Percentiles rank a stretch among this genome's conserved stretches.
Conservation (phyloP, 2,329 filamentous ascomycete genomes). For the Stemphylium beticola region DNA sequence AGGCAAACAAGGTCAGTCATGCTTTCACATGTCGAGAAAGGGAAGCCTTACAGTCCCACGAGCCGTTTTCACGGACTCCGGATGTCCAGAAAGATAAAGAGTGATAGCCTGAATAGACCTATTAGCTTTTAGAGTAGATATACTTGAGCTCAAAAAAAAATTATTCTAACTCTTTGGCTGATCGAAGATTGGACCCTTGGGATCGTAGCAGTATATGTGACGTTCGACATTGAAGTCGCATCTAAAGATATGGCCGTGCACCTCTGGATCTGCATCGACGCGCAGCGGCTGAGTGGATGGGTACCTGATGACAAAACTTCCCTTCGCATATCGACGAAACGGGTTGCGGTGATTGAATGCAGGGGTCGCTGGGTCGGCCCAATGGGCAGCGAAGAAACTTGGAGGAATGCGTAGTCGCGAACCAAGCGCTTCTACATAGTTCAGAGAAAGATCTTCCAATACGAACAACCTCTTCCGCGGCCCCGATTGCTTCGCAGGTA, state of each 20-base stretch:
- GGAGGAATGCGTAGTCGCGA: conserved; percentile 12
- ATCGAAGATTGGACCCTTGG: conserved; percentile 9
- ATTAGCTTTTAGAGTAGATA: no score
- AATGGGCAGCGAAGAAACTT: conserved; percentile 17
- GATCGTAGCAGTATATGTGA: conserved; percentile 10
- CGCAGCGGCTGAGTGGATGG: conserved; percentile 8
- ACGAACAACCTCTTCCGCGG: not conserved
- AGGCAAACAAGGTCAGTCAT: not conserved
- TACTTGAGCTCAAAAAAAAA: no score
- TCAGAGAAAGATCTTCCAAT: not conserved
- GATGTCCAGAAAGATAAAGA: conserved; percentile 16
- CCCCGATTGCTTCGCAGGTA: not conserved
- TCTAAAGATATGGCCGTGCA: not conserved
- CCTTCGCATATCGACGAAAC: conserved; percentile 8
- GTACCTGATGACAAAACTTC: conserved; percentile 5
- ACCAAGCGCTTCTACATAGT: not conserved
- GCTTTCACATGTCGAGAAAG: not conserved
- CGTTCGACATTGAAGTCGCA: conserved; percentile 14
- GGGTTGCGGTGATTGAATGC: conserved; percentile 18
- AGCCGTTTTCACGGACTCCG: conserved; percentile 1
- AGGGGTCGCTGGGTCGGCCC: conserved; percentile 12
- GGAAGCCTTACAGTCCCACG: conserved; percentile 5
- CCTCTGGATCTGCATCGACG: conserved; percentile 5
- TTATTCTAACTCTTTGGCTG: conserved; percentile 14
- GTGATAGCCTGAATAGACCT: no score